Base-by-base conservation (phyloP, 192 early-diverging fungal genomes). In the Coemansia nantahalensis region DNA sequence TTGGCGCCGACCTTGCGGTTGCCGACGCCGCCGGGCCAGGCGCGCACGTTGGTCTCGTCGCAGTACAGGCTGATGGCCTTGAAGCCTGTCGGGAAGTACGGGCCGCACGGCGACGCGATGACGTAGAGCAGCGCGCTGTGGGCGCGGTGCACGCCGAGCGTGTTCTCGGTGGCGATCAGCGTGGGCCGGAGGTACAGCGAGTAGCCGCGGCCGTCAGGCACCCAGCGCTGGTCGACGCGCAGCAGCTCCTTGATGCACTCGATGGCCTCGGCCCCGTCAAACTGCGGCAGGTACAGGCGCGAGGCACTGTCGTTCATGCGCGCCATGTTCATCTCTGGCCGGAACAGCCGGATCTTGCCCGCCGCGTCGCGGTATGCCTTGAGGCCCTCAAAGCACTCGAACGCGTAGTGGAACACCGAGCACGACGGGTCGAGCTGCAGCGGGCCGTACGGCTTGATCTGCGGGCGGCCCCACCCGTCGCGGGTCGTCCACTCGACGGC, bases 281-380 rank as follows among this genome's bases (percentile, higher is more conserved):
- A 95, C 49, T 55, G 43, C 15, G 94, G 94, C 51, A 97, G 79
- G 38, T 90, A 77, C 54, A 97, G 79, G 41, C 94, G 84, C 37
- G 80, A 68, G 22, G 87, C 88, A 43, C 89, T 91, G 24, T 51
- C 73, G 60, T 83, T 84, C 62, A 97, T 80, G 44, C 94, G 85
- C 65, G 78, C 79, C 93, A 97, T 97, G 84, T 97, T 97, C 90
- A 91, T 90, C 35, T 97, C 89, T 7, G 94, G 94, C n/a, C 94
- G 84, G 83, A 97, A 97, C 45, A 97, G 70, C 42, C 94, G 83
- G 50, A 93, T 88, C 46, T 84, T 84, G 21, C 91, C 91, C 3
- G 88, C 47, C 52, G 86, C 86, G 54, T 93, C 94, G 75, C 92
- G 94, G 81, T 97, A 97, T 23, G 92, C 89, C 80, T 91, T 90